Base-by-base conservation (phyloP, 2,329 filamentous ascomycete genomes). In the Annulohypoxylon truncatum region DNA sequence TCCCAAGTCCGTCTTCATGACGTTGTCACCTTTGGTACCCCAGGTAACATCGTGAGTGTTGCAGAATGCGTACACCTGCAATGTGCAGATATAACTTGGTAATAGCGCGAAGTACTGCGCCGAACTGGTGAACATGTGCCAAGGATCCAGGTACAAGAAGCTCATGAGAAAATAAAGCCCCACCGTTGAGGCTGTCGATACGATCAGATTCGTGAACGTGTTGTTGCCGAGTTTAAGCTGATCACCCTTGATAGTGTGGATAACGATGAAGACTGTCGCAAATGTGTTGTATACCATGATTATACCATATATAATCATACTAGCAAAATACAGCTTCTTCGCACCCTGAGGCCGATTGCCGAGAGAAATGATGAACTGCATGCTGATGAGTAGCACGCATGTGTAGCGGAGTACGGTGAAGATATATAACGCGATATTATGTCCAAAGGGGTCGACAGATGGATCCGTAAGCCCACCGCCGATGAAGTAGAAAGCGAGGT, bases 11-110 rank as follows among this genome's bases (percentile, higher is more conserved):
- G 92, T 97, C 79, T 93, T 91, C 74, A 96, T 90, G 33, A 97
- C 89, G 79, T 99, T 99, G 85, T 99, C 96, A 61, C 96, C 96
- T 82, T 99, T 99, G 47, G 96, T 99, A 46, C 96, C 96, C 96
- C 96, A 99, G 0, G 94, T 97, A 18, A 99, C 94, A 78, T 99
- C 96, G 86, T 99, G 96, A 0, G 95, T 97, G 82, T 99, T 99
- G 84, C 96, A 98, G 80, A 99, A 99, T 44, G 96, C 96, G 81
- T 99, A 99, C 18, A 98, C 94, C 79, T 99, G 96, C 2, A 99
- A 86, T 0, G 93, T 98, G 83, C 96, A 98, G 80, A 99, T 97
- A 82, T 98, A 99, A 38, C 86, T 90, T 0, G 96, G 96, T 33
- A 99, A 85, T 24, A 99, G 89, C 48, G 94, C 86, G 78, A 99